Evolutionary conservation across 148 eudicot genomes (phyloP), one percentile per base, ranked within the genome.

Genomic region (Amaranthus hypochondriacus): DNA sequence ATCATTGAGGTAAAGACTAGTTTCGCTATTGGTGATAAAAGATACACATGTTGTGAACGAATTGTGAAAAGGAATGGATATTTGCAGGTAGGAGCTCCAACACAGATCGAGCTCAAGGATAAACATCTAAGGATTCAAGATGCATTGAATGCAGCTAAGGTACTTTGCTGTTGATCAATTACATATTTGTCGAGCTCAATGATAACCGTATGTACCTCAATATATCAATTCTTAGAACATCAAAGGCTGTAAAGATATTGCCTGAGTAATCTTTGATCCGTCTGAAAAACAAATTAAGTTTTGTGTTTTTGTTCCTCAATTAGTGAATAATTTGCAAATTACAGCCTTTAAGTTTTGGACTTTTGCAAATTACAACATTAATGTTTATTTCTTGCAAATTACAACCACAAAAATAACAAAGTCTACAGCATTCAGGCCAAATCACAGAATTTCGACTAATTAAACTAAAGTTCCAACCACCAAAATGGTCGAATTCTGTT

Each of bases 111-210:
- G 83, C 75, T 88, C 76, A 92, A 92, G 73, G 97, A 92, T 77
- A 92, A 88, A 74, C 91, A 92, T 57, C 79, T 92, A 42, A 88
- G 90, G 79, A 88, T 90, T 62, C 86, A 92, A 86, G 97, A 92
- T 87, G 91, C 97, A 64, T 60, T 90, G 46, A 92, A 92, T 88
- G 97, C 97, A 78, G 80, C 96, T 47, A 90, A 90, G 93, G 97
- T 92, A 77, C 71, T 7, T 62, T 59, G 15, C 71, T 74, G 18
- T 28, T 44, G 18, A 2, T 66, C 47, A n/a, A 48, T 28, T 47
- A 13, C 11, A 54, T n/a, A 63, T 65, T 56, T 2, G 56, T 13
- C 28, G 11, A 72, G 2, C 14, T 64, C 28, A 60, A 5, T 42
- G 28, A 6, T 55, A 18, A 28, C 9, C 8, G 6, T 56, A 56